Conservation (phyloP, 371 early-diverging fungal species). For the Mucor circinelloides region DNA sequence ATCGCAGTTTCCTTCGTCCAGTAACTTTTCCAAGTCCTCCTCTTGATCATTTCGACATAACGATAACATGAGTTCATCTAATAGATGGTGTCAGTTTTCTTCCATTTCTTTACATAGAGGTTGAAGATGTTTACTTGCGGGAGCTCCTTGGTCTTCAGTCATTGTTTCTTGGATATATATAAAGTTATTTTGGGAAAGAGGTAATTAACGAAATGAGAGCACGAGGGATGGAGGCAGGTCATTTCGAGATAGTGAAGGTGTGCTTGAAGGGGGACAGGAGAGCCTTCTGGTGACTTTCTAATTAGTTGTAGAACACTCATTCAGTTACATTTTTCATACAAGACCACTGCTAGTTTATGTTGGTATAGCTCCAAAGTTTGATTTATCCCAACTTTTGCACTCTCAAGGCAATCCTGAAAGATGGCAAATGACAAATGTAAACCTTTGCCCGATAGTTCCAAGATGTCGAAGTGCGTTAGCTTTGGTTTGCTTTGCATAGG, state of each 20-base stretch:
- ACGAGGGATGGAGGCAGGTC: not conserved
- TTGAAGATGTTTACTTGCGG: constrained; percentile 1
- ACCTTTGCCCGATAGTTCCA: too few species aligned
- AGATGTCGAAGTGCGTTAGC: too few species aligned
- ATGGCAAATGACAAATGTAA: too few species aligned
- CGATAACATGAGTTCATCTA: constrained; percentile 59
- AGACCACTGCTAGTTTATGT: not conserved
- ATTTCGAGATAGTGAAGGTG: not conserved
- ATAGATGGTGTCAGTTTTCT: not conserved
- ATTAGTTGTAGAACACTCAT: not conserved
- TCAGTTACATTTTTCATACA: not conserved
- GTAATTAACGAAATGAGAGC: not conserved
- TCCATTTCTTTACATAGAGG: too few species aligned
- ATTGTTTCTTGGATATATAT: not conserved
- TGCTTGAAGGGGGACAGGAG: not conserved
- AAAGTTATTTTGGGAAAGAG: not conserved
- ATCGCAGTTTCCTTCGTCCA: constrained; percentile 39
- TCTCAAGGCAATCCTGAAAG: too few species aligned
- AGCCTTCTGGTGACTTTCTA: not conserved
- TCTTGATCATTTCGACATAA: constrained; percentile 62
- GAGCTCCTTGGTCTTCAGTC: constrained; percentile 15
- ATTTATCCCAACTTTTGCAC: too few species aligned
- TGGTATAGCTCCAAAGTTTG: not conserved
- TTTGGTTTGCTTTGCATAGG: too few species aligned
- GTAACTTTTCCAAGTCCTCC: constrained; percentile 44